Evolutionary conservation across 805 yeast genomes (phyloP), one percentile per base, ranked within the genome.

Genomic region (Yamadazyma paraphyllophila): DNA sequence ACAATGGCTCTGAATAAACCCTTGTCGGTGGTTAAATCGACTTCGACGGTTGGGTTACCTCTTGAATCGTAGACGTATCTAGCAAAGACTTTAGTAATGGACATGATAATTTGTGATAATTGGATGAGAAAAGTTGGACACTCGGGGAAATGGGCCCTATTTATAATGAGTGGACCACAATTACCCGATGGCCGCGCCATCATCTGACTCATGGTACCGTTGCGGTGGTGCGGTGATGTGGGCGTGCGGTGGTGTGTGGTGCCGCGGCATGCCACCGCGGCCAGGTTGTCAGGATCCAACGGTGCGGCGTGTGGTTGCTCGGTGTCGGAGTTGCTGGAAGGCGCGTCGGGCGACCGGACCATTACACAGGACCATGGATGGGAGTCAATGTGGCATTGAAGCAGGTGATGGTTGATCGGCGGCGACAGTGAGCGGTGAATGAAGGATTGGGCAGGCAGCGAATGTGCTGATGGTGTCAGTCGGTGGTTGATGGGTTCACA

Each of bases 21-120:
- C 67, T 87, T 82, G 55, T 80, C 92, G 67, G 99, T 92, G 81
- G 85, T 78, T 64, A 92, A 66, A 68, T 94, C 98, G 60, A 94
- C 98, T 83, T 94, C 98, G 63, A 94, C 99, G 61, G 99, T 92
- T 78, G 99, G 99, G 85, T 92, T 94, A 78, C 98, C 98, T 79
- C 99, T 89, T 64, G 98, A 92, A 80, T 92, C 99, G 85, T 94
- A 92, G 76, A 92, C 96, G 82, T 83, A 86, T 79, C 99, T 91
- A 65, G 98, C 88, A 74, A 79, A 83, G 62, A 91, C 77, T 76
- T 92, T 91, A 60, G 88, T 72, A 65, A 88, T 81, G 61, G 96
- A 85, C 96, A 88, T 88, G 69, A 43, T 37, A 20, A 27, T 40
- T 32, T 42, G 11, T 25, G 29, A 14, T 36, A 24, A 36, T 25